Conservation (phyloP, 2,329 filamentous ascomycete genomes). For the Metarhizium sp. region DNA sequence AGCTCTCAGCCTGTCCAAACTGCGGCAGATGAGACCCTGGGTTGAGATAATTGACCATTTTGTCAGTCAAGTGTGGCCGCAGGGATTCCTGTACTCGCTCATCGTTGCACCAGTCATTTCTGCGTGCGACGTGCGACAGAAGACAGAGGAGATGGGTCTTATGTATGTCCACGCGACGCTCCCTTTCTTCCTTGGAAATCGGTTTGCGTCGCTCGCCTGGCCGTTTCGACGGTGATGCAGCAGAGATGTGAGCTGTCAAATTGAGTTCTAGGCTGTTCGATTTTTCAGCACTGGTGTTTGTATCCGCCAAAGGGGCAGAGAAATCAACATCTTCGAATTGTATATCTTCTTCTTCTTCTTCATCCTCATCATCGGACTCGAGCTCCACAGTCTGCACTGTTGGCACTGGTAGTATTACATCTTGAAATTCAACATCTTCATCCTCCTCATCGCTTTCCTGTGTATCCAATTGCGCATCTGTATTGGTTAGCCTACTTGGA, state of each 20-base stretch:
- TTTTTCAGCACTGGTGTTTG: constrained; percentile 12
- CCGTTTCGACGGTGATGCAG: constrained; percentile 19
- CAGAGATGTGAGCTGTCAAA: constrained; percentile 35
- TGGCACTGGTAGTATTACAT: constrained; percentile 36
- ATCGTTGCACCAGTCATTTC: constrained; percentile 89
- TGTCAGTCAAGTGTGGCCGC: constrained; percentile 54
- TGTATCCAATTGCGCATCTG: not conserved
- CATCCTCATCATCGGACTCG: constrained; percentile 37
- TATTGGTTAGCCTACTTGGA: not conserved
- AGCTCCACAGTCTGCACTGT: constrained; percentile 42
- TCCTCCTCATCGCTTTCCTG: constrained; percentile 22
- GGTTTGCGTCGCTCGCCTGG: constrained; percentile 37
- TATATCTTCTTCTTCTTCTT: constrained; percentile 29
- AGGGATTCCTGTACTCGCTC: constrained; percentile 55
- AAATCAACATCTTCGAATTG: constrained; percentile 42
- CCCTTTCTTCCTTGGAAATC: constrained; percentile 43
- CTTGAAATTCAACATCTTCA: constrained; percentile 38
- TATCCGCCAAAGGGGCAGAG: constrained; percentile 16
- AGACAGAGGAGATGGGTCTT: constrained; percentile 80
- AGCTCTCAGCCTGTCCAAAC: constrained; percentile 64
- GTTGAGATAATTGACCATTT: constrained; percentile 57
- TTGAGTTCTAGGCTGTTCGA: constrained; percentile 40
- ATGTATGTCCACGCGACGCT: constrained; percentile 63
- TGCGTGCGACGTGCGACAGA: constrained; percentile 62
- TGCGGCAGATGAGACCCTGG: constrained; percentile 60